Base-by-base conservation (phyloP, 1,284 basidiomycete species). In the Microbotryum intermedium region DNA sequence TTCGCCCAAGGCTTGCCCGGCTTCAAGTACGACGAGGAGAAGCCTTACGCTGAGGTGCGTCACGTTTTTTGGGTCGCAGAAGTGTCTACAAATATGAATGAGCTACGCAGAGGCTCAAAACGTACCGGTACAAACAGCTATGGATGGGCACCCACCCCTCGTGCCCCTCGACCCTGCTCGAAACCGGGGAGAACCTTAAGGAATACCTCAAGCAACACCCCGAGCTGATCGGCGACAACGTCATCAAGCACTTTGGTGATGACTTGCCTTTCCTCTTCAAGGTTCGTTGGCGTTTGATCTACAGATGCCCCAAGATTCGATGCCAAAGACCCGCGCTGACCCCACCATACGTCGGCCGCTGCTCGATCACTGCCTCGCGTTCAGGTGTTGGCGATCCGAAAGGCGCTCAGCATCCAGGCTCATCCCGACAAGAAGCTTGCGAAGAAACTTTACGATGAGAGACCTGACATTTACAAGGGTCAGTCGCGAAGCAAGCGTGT, bases 61-160 rank as follows among this genome's bases (percentile, higher is more conserved):
- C 34, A 23, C 20, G 26, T 20, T 39, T 20, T 50, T 53, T 34
- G 50, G 57, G 39, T 23, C 6, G 16, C 39, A 26, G 23, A 42
- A 4, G 25, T 39, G 20, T 29, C 23, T 10, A 26, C 4, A 1
- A 13, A 34, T 43, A n/a, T 46, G 6, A 9, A 45, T 30, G 23
- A 50, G 11, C 4, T 6, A 28, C 1, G 3, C 23, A 16, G 16
- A 6, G 7, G 29, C 23, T 53, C 48, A 29, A 34, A 25, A 23
- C n/a, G 3, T 21, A 10, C 8, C 16, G 26, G 25, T n/a, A 21
- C 11, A 18, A 23, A 45, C 70, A 94, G 90, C 78, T 95, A 49
- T 99, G 95, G 95, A 98, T 98, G 94, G 95, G 95, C 20, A 97
- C 95, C 0, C 95, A 98, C 72, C 82, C 89, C 1, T 88, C 82